These are phyloP conservation scores for Nothopassalora personata DNA, from an alignment of 2,329 filamentous ascomycete genomes.

Conservation along the genomic window DNA sequence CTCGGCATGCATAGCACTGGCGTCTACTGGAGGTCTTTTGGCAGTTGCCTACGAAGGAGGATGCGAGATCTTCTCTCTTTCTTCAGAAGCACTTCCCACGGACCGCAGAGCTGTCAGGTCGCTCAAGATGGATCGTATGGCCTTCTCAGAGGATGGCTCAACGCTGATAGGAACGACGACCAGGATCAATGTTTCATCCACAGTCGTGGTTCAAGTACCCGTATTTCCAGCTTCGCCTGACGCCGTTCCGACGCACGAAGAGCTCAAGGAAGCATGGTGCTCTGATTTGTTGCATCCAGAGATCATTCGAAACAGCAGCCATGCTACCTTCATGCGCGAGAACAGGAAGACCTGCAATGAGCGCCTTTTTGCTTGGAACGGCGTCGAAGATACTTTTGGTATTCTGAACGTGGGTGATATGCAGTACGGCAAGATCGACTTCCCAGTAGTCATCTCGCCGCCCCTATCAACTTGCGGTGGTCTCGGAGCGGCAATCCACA, in stretches of 20 bases:
- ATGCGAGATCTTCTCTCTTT: constrained; percentile 76
- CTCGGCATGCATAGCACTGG: constrained; percentile 72
- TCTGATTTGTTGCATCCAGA: constrained; percentile 35
- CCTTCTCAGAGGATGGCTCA: constrained; percentile 35
- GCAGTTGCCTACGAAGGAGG: constrained; percentile 83
- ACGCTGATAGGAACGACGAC: constrained; percentile 35
- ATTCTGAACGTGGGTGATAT: constrained; percentile 32
- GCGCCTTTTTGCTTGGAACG: constrained; percentile 35
- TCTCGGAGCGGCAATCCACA: constrained; percentile 34
- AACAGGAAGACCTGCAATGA: constrained; percentile 29
- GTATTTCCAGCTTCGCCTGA: constrained; percentile 30
- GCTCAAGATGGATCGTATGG: constrained; percentile 32
- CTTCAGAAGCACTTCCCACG: constrained; percentile 48
- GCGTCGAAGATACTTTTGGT: constrained; percentile 34
- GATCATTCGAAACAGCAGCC: constrained; percentile 36
- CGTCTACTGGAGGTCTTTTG: constrained; percentile 71
- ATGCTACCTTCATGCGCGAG: constrained; percentile 34
- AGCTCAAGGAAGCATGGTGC: constrained; percentile 37
- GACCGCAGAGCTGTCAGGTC: constrained; percentile 34
- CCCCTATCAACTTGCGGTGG: constrained; percentile 35
- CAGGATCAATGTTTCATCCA: constrained; percentile 33
- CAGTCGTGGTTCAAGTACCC: constrained; percentile 33
- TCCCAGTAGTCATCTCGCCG: constrained; percentile 35
- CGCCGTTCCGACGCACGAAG: constrained; percentile 30
- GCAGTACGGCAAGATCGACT: constrained; percentile 34